Conservation (phyloP, 768 basidiomycete species). For the Botryobasidium botryosum region DNA sequence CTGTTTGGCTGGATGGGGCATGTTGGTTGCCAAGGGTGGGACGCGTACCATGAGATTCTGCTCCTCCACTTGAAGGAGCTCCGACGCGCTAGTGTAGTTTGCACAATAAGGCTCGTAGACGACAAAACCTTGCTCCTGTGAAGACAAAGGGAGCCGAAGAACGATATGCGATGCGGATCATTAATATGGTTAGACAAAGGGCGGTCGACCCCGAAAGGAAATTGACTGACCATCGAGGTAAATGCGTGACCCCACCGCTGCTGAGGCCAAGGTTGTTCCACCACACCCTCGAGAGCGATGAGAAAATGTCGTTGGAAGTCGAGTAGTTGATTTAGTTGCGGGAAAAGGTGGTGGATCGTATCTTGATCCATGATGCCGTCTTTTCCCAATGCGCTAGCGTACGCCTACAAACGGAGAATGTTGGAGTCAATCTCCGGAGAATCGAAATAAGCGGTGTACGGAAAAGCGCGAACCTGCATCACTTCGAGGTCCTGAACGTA, state of each 20-base stretch:
- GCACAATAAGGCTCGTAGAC: conserved; percentile 97
- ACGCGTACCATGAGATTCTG: conserved; percentile 64
- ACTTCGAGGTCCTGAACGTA: conserved; percentile 94
- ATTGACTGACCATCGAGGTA: conserved; percentile 21
- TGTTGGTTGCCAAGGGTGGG: neutral
- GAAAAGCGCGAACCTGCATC: conserved; percentile 56
- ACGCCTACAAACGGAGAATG: conserved; percentile 40
- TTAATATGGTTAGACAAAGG: conserved; percentile 1
- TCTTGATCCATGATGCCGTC: conserved; percentile 82
- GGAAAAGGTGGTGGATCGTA: conserved; percentile 90
- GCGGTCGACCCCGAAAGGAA: neutral
- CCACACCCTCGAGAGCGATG: conserved; percentile 73
- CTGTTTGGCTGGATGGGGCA: neutral
- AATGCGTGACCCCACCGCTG: conserved; percentile 83
- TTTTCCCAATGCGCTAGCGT: conserved; percentile 66
- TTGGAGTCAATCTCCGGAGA: conserved; percentile 8
- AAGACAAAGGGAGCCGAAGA: conserved; percentile 19
- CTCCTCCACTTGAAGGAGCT: conserved; percentile 64
- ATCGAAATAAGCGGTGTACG: conserved; percentile 14
- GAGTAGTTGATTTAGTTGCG: conserved; percentile 81
- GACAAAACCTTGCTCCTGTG: conserved; percentile 88
- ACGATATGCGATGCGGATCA: neutral
- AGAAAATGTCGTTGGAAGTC: conserved; percentile 94
- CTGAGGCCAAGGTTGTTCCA: conserved; percentile 64
- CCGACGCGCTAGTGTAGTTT: conserved; percentile 77